Base-by-base conservation (phyloP, 352 stramenopile genomes). In the Pythium utonaiense region DNA sequence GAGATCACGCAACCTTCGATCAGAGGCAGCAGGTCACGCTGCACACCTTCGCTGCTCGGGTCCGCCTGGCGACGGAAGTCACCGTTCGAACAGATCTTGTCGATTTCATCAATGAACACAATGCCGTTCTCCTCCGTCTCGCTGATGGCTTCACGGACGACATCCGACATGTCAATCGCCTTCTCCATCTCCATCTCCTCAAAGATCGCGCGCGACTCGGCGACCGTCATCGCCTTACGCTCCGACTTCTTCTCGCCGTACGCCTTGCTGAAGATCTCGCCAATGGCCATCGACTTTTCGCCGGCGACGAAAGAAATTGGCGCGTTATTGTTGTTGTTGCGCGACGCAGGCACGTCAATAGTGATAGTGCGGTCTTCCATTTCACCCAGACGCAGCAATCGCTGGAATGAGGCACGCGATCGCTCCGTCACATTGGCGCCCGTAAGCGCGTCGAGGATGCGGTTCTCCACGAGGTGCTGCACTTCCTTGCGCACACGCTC, bases 71-170 rank as follows among this genome's bases (percentile, higher is more conserved):
- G 79, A 56, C 90, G 79, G 70, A 95, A 97, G 69, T 98, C 95
- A 60, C 91, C 93, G 28, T 86, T 94, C 40, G 95, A 98, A 70
- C 96, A 98, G 64, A 99, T 99, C 79, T 99, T 99, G 75, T 99
- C 97, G 63, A 99, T 99, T 71, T 99, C 98, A 76, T 99, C 98
- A 64, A 99, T 99, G 71, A 99, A 99, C 30, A 99, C 98, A 67
- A 99, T 99, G 14, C 98, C 98, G 58, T 96, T 98, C 78, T 99
- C 94, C 71, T 99, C 97, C 6, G 98, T 98, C 66, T 95, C 82
- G n/a, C 72, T 71, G 41, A 95, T 91, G 12, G 86, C 83, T 48
- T 96, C 83, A 31, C 82, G 80, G 64, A 94, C 75, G 6, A 96
- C 86, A 52, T 97, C 88, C 50, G 76, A 83, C 80, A 93, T 97